These are phyloP conservation scores for Cylindricascospora bacillispora DNA, from an alignment of 1,139 yeast genomes.

Conservation along the genomic window DNA sequence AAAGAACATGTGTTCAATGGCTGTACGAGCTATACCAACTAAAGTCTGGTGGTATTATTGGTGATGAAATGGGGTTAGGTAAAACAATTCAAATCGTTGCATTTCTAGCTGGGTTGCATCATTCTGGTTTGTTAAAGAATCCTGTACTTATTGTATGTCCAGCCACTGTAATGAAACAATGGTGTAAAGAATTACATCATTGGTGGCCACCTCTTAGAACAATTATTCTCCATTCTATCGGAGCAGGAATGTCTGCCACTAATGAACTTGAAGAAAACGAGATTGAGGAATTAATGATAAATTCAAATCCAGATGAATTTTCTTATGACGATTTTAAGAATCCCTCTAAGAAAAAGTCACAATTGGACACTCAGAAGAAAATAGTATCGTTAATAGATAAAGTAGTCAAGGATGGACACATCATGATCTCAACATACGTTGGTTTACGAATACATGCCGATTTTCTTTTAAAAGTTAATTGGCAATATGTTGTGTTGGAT, in stretches of 20 bases:
- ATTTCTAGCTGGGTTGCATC: slow-evolving; percentile 80
- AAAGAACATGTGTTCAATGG: slow-evolving; percentile 83
- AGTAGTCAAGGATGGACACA: slow-evolving; percentile 48
- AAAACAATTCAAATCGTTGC: slow-evolving; percentile 88
- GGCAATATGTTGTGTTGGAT: slow-evolving; percentile 89
- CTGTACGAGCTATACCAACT: slow-evolving; percentile 71
- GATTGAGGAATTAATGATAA: slow-evolving; percentile 29
- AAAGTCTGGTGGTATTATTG: slow-evolving; percentile 85
- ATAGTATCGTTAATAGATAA: slow-evolving; percentile 25
- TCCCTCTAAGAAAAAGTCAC: slow-evolving; percentile 16
- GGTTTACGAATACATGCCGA: slow-evolving; percentile 74
- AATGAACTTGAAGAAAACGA: slow-evolving; percentile 34
- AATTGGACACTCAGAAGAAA: slow-evolving; percentile 18
- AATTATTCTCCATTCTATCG: slow-evolving; percentile 80
- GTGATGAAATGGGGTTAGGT: slow-evolving; percentile 97
- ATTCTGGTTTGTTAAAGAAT: slow-evolving; percentile 57
- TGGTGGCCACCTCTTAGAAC: slow-evolving; percentile 98
- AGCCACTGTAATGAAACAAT: slow-evolving; percentile 88
- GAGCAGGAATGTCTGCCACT: slow-evolving; percentile 60
- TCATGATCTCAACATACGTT: slow-evolving; percentile 81
- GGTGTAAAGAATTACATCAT: slow-evolving; percentile 89
- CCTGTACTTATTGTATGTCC: slow-evolving; percentile 90
- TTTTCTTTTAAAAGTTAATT: slow-evolving; percentile 49
- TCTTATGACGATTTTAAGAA: slow-evolving; percentile 25
- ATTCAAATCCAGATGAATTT: slow-evolving; percentile 35